A percentile compares a stretch with the other conserved stretches of the same genome.
These are phyloP conservation scores for Yarrowia sp. DNA, from an alignment of 805 yeast genomes.

Conservation along the genomic window DNA sequence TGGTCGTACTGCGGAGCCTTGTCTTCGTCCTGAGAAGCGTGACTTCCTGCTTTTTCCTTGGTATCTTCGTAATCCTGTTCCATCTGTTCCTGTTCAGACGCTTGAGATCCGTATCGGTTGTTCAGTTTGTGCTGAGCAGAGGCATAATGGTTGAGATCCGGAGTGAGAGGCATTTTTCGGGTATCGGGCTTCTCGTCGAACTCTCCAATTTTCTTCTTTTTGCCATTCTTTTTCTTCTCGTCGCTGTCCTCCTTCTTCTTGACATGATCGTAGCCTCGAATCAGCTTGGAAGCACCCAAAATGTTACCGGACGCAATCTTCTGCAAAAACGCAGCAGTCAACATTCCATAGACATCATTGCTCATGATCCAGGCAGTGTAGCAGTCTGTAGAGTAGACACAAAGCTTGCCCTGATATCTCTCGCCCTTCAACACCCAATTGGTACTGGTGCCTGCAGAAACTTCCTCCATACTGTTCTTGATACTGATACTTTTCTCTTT, in stretches of 20 bases:
- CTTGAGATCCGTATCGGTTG: background rate
- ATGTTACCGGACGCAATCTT: slow-evolving; percentile 37
- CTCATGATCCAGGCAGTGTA: slow-evolving; percentile 32
- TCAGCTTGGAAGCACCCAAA: slow-evolving; percentile 33
- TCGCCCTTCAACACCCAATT: slow-evolving; percentile 31
- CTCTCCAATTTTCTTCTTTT: background rate
- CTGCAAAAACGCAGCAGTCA: slow-evolving; percentile 23
- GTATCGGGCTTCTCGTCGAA: background rate
- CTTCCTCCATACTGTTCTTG: slow-evolving; percentile 18
- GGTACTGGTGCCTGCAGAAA: slow-evolving; percentile 6
- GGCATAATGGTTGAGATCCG: background rate
- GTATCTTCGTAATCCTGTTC: slow-evolving; percentile 32
- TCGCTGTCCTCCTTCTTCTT: slow-evolving; percentile 8
- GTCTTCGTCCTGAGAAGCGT: background rate
- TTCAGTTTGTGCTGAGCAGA: background rate
- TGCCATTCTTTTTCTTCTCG: background rate
- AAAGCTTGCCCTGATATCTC: slow-evolving; percentile 2
- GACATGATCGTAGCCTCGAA: slow-evolving; percentile 32
- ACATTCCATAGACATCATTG: slow-evolving; percentile 31
- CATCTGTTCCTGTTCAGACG: slow-evolving; percentile 32
- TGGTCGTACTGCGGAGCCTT: slow-evolving; percentile 48
- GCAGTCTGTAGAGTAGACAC: slow-evolving; percentile 26
- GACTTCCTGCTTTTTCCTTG: slow-evolving; percentile 13
- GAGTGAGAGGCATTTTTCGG: background rate
- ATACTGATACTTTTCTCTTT: slow-evolving; percentile 40